These are phyloP conservation scores for Chamaecrista fasciculata DNA, from an alignment of 306 rosid genomes.

Conservation along the genomic window DNA sequence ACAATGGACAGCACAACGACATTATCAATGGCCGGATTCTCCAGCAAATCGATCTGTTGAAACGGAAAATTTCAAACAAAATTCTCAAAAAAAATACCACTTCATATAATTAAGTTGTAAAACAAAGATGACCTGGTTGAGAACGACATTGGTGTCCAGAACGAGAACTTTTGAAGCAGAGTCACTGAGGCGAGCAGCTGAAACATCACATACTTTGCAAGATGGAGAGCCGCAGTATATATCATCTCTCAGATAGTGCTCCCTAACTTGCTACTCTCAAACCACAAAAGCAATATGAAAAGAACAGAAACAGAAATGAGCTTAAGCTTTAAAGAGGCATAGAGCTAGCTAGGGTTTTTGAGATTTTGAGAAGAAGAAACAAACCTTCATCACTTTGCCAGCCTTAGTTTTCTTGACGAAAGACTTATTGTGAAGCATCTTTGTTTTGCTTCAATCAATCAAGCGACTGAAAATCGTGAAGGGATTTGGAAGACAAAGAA, in stretches of 20 bases:
- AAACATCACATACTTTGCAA: slow-evolving; percentile 61
- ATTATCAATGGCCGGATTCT: slow-evolving; percentile 77
- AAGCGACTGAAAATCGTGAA: background rate
- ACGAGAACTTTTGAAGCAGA: slow-evolving; percentile 70
- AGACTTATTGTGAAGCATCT: slow-evolving; percentile 84
- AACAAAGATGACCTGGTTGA: slow-evolving; percentile 55
- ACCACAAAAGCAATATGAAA: background rate
- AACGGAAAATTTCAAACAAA: background rate
- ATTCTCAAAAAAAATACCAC: background rate
- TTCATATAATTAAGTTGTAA: background rate
- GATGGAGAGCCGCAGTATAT: slow-evolving; percentile 80
- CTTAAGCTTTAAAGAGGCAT: background rate
- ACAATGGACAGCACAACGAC: slow-evolving; percentile 84
- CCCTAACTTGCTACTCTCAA: slow-evolving; percentile 68
- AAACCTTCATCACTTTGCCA: slow-evolving; percentile 82
- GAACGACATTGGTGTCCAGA: slow-evolving; percentile 89
- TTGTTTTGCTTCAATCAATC: background rate
- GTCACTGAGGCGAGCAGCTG: slow-evolving; percentile 58
- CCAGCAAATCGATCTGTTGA: slow-evolving; percentile 89
- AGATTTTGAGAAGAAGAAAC: background rate
- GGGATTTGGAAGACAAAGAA: background rate
- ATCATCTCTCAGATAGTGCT: slow-evolving; percentile 88
- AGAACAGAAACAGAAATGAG: background rate
- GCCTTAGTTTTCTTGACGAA: slow-evolving; percentile 71
- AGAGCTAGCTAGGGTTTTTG: slow-evolving; percentile 23